Evolutionary conservation across 2,329 filamentous ascomycete species (phyloP).

Genomic region (Colletotrichum spinosum): DNA sequence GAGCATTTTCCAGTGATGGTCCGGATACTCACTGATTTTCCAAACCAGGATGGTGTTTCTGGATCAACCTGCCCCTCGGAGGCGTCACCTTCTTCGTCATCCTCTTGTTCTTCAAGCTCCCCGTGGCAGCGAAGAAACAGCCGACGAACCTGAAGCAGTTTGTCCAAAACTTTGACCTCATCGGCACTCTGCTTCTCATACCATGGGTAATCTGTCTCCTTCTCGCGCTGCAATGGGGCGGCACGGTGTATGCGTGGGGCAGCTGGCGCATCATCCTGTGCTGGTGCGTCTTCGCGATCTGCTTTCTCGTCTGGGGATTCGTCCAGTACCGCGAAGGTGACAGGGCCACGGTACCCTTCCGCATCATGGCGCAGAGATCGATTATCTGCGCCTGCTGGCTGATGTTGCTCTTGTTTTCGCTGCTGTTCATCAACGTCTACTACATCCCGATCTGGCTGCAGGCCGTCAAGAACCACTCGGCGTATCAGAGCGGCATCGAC

Average conservation of each 20-base stretch:
- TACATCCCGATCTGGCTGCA: conserved; percentile 20
- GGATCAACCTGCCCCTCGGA: conserved; percentile 57
- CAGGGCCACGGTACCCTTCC: conserved; percentile 60
- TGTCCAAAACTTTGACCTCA: conserved; percentile 46
- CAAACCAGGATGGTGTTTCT: conserved; percentile 57
- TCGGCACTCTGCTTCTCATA: conserved; percentile 2
- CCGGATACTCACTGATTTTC: background rate
- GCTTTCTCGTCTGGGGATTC: conserved; percentile 62
- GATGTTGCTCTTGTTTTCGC: conserved; percentile 1
- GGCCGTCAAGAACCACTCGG: background rate
- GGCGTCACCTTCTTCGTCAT: conserved; percentile 53
- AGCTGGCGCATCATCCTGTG: conserved; percentile 59
- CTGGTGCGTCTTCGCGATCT: conserved; percentile 61
- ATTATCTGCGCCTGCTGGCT: conserved; percentile 3
- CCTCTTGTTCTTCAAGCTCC: conserved; percentile 57
- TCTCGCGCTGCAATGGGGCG: conserved; percentile 9
- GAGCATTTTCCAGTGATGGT: background rate
- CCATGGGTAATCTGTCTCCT: conserved; percentile 10
- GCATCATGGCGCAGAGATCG: conserved; percentile 52
- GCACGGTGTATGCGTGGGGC: conserved; percentile 36
- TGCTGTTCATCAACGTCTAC: background rate
- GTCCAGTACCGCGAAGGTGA: conserved; percentile 66
- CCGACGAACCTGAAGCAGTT: conserved; percentile 43
- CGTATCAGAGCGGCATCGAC: background rate
- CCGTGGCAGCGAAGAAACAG: conserved; percentile 43